Percentiles rank a stretch among this genome's conserved stretches.
phyloP scores from a whole-genome alignment of 805 yeast species.

The Debaryomyces prosopidis region DNA sequence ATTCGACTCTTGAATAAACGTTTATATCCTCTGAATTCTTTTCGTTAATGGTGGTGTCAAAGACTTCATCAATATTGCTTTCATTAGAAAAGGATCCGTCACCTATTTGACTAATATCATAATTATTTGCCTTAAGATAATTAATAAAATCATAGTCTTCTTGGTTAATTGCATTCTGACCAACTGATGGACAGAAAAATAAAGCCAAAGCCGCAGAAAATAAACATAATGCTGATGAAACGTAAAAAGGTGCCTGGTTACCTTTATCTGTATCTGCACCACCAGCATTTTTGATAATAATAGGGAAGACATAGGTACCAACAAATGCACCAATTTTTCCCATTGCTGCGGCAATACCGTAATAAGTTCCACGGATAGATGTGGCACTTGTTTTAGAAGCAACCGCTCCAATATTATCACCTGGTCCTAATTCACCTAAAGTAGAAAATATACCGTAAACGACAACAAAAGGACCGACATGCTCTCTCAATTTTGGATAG shows the following conservation, averaged over 20 bases:
- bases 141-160: slow-evolving; percentile 75
- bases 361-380: slow-evolving; percentile 86
- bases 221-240: slow-evolving; percentile 74
- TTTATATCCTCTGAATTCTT: not conserved
- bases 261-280: slow-evolving; percentile 47
- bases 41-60: slow-evolving; percentile 3
- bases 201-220: slow-evolving; percentile 69
- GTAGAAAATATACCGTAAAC: slow-evolving; percentile 86
- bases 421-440: slow-evolving; percentile 92
- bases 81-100: slow-evolving; percentile 17
- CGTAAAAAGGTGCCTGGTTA: slow-evolving; percentile 75
- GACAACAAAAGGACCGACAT: slow-evolving; percentile 78
- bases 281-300: slow-evolving; percentile 64
- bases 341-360: slow-evolving; percentile 86
- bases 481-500: slow-evolving; percentile 52
- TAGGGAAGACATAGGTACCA: slow-evolving; percentile 87
- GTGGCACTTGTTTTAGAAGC: slow-evolving; percentile 87
- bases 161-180: slow-evolving; percentile 75
- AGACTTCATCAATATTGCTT: slow-evolving; percentile 3
- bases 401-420: slow-evolving; percentile 85
- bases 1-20: not conserved
- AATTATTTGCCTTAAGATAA: slow-evolving; percentile 69
- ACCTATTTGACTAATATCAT: slow-evolving; percentile 64
- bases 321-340: slow-evolving; percentile 94
- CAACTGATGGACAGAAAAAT: slow-evolving; percentile 75